Percentiles rank a stretch among this genome's conserved stretches.
These are phyloP conservation scores for Malassezia pachydermatis DNA, from an alignment of 1,284 basidiomycete species.

Conservation along the genomic window DNA sequence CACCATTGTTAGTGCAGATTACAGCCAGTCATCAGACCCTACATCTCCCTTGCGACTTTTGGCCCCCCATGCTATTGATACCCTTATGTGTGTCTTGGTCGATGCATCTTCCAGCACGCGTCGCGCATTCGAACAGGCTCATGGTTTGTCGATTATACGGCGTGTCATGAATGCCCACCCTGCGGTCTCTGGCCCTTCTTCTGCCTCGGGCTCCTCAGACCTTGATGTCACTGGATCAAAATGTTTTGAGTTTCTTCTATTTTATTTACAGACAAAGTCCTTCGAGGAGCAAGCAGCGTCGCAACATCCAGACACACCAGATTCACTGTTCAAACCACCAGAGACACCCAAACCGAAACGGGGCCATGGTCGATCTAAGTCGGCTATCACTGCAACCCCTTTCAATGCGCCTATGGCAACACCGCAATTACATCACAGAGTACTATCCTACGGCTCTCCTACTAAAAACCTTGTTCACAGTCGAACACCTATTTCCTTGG, in stretches of 20 bases:
- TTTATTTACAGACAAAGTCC: constrained; percentile 11
- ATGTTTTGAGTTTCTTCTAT: constrained; percentile 17
- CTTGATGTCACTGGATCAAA: constrained; percentile 7
- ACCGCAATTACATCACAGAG: not conserved
- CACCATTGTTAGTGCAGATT: constrained; percentile 6
- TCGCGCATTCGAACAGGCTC: constrained; percentile 14
- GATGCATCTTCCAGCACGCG: constrained; percentile 7
- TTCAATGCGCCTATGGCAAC: constrained; percentile 14
- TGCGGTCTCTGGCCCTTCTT: too few species aligned
- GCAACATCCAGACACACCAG: not conserved
- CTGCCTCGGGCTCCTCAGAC: not conserved
- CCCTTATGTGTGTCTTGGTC: constrained; percentile 18
- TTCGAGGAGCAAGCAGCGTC: constrained; percentile 15
- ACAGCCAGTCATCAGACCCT: not conserved
- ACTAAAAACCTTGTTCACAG: constrained; percentile 2
- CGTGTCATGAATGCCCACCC: constrained; percentile 12
- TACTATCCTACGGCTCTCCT: constrained; percentile 14
- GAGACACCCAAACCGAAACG: constrained; percentile 6
- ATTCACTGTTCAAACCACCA: constrained; percentile 1
- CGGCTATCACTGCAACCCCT: constrained; percentile 7
- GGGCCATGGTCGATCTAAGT: constrained; percentile 3
- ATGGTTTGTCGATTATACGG: constrained; percentile 11
- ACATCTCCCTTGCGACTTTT: constrained; percentile 9
- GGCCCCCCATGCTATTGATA: constrained; percentile 14
- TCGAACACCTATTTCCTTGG: not conserved